phyloP scores from a whole-genome alignment of 2,329 filamentous ascomycete genomes.

The Coniella vitis region DNA sequence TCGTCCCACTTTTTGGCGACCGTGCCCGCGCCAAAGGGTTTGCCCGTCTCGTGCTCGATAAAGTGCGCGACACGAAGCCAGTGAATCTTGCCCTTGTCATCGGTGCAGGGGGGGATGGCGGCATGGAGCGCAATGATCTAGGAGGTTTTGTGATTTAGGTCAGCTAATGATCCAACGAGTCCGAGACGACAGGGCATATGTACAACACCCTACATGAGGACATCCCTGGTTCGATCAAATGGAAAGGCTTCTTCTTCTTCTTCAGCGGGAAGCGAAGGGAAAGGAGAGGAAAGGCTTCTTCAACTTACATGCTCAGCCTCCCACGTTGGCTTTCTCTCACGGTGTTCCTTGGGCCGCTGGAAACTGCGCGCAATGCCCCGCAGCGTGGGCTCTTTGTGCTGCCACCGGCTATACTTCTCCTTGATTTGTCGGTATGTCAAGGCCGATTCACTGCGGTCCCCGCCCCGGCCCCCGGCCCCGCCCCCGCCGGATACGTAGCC shows the following conservation, averaged over 20 bases:
- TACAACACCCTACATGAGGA: neutral
- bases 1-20: neutral
- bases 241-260: too few relatives aligned
- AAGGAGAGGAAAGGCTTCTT: neutral
- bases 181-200: too few relatives aligned
- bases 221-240: neutral
- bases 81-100: neutral
- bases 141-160: too few relatives aligned
- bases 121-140: neutral
- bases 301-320: slow-evolving; percentile 1
- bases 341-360: slow-evolving; percentile 2
- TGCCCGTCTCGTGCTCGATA: neutral
- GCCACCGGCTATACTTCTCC: slow-evolving; percentile 1
- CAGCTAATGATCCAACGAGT: too few relatives aligned
- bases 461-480: neutral
- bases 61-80: neutral
- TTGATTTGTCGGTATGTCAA: slow-evolving; percentile 1
- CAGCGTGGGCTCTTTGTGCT: neutral
- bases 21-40: slow-evolving; percentile 1
- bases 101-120: neutral
- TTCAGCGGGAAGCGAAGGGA: neutral
- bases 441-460: neutral
- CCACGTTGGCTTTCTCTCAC: slow-evolving; percentile 5
- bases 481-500: neutral
- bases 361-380: neutral